Evolutionary conservation across 306 rosid species (phyloP).

Genomic region (Hippophae tibetana): DNA sequence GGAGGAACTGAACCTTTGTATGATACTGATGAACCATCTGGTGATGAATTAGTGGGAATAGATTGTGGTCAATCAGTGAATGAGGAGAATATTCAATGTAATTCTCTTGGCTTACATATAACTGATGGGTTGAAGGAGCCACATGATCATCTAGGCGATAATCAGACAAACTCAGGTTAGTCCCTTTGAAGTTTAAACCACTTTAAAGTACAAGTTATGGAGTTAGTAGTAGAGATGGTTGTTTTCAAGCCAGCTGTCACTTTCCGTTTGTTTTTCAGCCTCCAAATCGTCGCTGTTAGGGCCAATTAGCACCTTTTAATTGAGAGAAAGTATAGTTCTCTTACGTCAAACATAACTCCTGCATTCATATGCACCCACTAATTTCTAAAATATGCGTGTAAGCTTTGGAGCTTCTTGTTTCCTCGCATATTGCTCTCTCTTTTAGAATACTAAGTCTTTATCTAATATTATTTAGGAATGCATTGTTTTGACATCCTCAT

Average conservation of each 20-base stretch:
- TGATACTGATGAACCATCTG: slow-evolving; percentile 18
- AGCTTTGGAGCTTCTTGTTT: too few relatives aligned
- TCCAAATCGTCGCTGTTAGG: too few relatives aligned
- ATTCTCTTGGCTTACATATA: slow-evolving; percentile 2
- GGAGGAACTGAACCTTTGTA: slow-evolving; percentile 48
- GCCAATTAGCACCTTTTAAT: neutral
- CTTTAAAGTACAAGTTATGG: neutral
- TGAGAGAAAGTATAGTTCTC: neutral
- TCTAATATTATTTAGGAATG: too few relatives aligned
- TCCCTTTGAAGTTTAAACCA: neutral
- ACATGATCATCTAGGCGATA: slow-evolving; percentile 2
- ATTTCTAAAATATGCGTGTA: neutral
- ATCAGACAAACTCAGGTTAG: slow-evolving; percentile 38
- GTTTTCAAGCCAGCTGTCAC: too few relatives aligned
- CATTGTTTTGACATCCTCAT: too few relatives aligned
- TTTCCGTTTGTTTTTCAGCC: too few relatives aligned
- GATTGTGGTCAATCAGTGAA: slow-evolving; percentile 12
- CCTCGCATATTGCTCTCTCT: too few relatives aligned
- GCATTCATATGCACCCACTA: neutral
- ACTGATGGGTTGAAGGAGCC: slow-evolving; percentile 19
- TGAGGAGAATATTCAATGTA: slow-evolving; percentile 9
- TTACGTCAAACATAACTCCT: neutral
- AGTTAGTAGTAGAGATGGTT: neutral
- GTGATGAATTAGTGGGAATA: slow-evolving; percentile 22
- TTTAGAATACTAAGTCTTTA: too few relatives aligned